Evolutionary conservation across 1,284 basidiomycete species (phyloP).

Genomic region (Hemileia vastatrix): DNA sequence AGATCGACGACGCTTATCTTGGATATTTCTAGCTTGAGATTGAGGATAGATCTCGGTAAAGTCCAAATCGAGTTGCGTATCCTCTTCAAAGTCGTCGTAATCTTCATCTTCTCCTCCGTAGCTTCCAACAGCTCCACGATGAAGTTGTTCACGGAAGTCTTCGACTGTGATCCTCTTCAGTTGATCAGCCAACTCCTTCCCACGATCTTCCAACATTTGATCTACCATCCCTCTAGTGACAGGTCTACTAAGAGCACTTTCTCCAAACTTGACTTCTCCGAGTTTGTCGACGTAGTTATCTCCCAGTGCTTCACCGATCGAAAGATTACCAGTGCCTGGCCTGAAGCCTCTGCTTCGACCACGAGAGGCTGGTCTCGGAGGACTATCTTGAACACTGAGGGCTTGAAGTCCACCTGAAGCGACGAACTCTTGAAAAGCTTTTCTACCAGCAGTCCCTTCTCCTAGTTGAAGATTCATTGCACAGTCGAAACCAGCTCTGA

Average conservation of each 20-base stretch:
- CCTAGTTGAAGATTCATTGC: slow-evolving; percentile 33
- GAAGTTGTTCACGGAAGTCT: slow-evolving; percentile 4
- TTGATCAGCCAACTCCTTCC: slow-evolving; percentile 4
- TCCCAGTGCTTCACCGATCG: slow-evolving; percentile 28
- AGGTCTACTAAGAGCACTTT: slow-evolving; percentile 32
- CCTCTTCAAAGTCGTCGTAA: slow-evolving; percentile 13
- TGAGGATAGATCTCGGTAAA: background rate
- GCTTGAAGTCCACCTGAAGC: slow-evolving; percentile 30
- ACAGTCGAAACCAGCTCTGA: slow-evolving; percentile 33
- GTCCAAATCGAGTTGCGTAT: background rate
- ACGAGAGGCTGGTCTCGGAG: background rate
- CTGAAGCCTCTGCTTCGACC: slow-evolving; percentile 12
- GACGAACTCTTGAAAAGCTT: slow-evolving; percentile 34
- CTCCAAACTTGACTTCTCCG: slow-evolving; percentile 33
- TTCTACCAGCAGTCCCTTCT: slow-evolving; percentile 28
- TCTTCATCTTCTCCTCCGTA: slow-evolving; percentile 22
- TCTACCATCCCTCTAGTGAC: slow-evolving; percentile 32
- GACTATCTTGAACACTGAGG: slow-evolving; percentile 26
- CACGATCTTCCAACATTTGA: slow-evolving; percentile 30
- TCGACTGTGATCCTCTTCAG: slow-evolving; percentile 12
- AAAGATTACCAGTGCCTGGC: slow-evolving; percentile 22
- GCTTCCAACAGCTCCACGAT: slow-evolving; percentile 27
- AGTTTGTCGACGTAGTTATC: slow-evolving; percentile 34
- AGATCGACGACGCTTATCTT: background rate
- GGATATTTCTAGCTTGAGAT: background rate